These are phyloP conservation scores for Moricandia arvensis DNA, from an alignment of 345 rosid genomes.

Conservation along the genomic window DNA sequence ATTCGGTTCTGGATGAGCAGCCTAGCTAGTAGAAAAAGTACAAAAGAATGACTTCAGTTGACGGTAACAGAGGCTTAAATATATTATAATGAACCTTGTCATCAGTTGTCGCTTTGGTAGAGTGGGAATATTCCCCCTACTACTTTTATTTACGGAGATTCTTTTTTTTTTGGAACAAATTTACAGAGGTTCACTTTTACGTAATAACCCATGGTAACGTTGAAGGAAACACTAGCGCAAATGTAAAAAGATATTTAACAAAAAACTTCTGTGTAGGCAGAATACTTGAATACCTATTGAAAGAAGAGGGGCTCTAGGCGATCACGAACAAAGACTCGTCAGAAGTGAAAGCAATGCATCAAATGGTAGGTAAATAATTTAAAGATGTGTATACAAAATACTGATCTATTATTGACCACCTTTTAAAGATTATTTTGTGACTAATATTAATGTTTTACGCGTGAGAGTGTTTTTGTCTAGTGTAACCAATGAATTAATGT, in stretches of 20 bases:
- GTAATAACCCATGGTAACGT: not conserved
- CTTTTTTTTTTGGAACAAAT: too few relatives aligned
- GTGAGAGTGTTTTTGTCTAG: not conserved
- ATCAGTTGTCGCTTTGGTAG: constrained; percentile 1
- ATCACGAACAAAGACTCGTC: not conserved
- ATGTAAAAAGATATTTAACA: not conserved
- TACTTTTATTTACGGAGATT: not conserved
- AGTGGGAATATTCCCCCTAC: constrained; percentile 13
- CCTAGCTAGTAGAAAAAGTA: not conserved
- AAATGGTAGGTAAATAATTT: not conserved
- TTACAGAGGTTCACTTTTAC: constrained; percentile 7
- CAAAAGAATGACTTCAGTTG: constrained; percentile 14
- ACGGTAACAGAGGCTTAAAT: constrained; percentile 2
- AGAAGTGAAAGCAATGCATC: constrained; percentile 1
- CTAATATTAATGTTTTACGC: not conserved
- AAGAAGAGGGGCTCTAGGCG: not conserved
- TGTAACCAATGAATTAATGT: not conserved
- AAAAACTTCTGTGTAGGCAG: not conserved
- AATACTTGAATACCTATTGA: not conserved
- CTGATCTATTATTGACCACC: not conserved
- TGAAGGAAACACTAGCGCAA: not conserved
- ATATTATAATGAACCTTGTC: not conserved
- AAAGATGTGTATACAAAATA: not conserved
- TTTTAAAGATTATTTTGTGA: not conserved
- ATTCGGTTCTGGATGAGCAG: too few relatives aligned